Base-by-base conservation (phyloP, 306 rosid genomes). In the Cicer pinnatifidum region DNA sequence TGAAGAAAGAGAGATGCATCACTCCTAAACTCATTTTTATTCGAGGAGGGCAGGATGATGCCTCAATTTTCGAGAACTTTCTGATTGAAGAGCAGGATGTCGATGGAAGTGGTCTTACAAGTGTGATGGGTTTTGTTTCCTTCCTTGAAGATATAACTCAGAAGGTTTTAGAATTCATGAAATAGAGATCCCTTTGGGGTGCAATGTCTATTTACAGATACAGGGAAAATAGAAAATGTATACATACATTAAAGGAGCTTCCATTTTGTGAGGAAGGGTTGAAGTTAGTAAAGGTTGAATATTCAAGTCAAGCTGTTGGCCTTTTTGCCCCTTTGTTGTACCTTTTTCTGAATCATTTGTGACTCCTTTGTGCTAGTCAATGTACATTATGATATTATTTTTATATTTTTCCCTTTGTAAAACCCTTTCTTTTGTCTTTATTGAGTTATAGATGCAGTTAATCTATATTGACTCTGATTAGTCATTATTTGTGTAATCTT, bases 1-100 rank as follows among this genome's bases (percentile, higher is more conserved):
- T 89, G 81, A 93, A 91, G 89, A 85, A 87, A 86, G 96, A 91
- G 76, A 89, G 98, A 80, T 91, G 94, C 78, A 88, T 93, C 77
- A 89, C 98, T 66, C 98, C 98, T 1, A 94, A 92, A 69, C 97
- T 94, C 77, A 54, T 88, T 58, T 89, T 94, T 81, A 88, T 94
- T 72, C 84, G 78, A 58, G 98, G 97, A 70, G 97, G 98, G 68
- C 94, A 83, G 53, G 98, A 91, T 6, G 97, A 94, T 79, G 97
- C 97, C 46, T 84, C 97, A 5, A 43, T 84, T 75, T 94, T 94
- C 15, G 97, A 94, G 77, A 91, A 85, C 87, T 91, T 84, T 82
- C 92, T 94, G 75, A 94, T 94, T 5, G 98, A 94, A 86, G 98
- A 94, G 81, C 98, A 91, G 73, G 94, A 91, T 15, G 98, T 94